These are phyloP conservation scores for Porogramme epimiltina DNA, from an alignment of 1,284 basidiomycete species.

Conservation along the genomic window DNA sequence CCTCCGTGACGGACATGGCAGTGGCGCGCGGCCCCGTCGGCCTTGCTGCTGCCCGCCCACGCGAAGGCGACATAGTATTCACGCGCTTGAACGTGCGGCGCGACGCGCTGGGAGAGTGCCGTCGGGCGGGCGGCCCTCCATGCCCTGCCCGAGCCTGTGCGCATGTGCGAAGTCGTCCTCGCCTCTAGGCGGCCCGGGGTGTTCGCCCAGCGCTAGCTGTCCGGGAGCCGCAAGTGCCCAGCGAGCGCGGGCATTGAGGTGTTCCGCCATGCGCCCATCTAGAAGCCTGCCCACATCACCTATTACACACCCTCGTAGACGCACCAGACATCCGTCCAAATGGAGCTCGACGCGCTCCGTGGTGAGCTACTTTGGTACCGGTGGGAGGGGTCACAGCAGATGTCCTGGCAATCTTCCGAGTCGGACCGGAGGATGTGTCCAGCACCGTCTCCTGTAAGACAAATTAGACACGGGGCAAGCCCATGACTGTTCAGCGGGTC, in stretches of 20 bases:
- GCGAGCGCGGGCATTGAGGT: conserved; percentile 46
- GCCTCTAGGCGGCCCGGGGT: conserved; percentile 56
- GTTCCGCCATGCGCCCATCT: conserved; percentile 66
- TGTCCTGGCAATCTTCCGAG: conserved; percentile 25
- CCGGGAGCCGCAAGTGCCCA: conserved; percentile 35
- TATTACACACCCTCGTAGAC: conserved; percentile 84
- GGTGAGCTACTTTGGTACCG: conserved; percentile 13
- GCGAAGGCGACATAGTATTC: conserved; percentile 33
- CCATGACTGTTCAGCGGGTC: conserved; percentile 38
- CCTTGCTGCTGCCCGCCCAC: conserved; percentile 17
- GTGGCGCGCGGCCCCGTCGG: conserved; percentile 7
- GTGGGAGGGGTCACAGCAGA: conserved; percentile 24
- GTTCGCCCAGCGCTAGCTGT: no score
- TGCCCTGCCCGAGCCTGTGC: conserved; percentile 65
- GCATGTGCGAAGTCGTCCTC: conserved; percentile 54
- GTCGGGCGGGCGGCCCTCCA: conserved; percentile 50
- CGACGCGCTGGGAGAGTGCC: conserved; percentile 15
- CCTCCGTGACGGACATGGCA: background rate
- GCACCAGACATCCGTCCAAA: conserved; percentile 73
- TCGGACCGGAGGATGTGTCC: conserved; percentile 65
- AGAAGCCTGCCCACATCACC: conserved; percentile 73
- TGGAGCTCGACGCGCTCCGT: conserved; percentile 38
- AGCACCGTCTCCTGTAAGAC: conserved; percentile 67
- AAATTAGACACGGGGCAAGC: conserved; percentile 10
- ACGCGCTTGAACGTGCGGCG: conserved; percentile 23